Base-by-base conservation (phyloP, 345 rosid species). In the Alliaria petiolata region DNA sequence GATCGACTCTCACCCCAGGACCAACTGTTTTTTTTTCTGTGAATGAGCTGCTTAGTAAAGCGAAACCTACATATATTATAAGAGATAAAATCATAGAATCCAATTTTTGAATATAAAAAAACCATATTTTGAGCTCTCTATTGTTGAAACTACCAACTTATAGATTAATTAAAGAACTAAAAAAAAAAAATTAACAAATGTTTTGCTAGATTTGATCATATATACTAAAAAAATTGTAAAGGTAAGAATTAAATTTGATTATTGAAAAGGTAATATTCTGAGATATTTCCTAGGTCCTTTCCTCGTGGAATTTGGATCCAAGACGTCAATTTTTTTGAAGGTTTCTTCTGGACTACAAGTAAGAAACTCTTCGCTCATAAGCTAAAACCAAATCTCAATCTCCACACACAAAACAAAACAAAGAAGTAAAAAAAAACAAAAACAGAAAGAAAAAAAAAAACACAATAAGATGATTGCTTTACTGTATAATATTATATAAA, bases 301-400 rank as follows among this genome's bases (percentile, higher is more conserved):
- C 36, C 55, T 74, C 25, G 67, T 40, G 62, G 73, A 59, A 74
- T 6, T 59, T 74, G 28, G 70, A 44, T 69, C 51, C 59, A 36
- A 62, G 26, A 75, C 79, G 79, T 75, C 79, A 75, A 44, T 57
- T 50, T n/a, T n/a, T 51, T 25, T 12, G 15, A 75, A 69, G 70
- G 75, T 46, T 75, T 62, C 59, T 68, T 54, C 69, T 43, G 17
- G 59, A 66, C 62, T 67, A 52, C 68, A 74, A 74, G 68, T 67
- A 60, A 67, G 60, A 60, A 75, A 75, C 74, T 60, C 74, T 68
- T 68, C 36, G 64, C 57, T 44, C 69, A 53, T 52, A 75, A 75
- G 43, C 69, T 53, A 52, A 60, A 61, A 2, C 44, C 47, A 67
- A 61, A 60, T 67, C 73, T 59, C 62, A 25, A 22, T 65, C 45